Conservation (phyloP, 2,329 filamentous ascomycete species). For the Claviceps sp. region DNA sequence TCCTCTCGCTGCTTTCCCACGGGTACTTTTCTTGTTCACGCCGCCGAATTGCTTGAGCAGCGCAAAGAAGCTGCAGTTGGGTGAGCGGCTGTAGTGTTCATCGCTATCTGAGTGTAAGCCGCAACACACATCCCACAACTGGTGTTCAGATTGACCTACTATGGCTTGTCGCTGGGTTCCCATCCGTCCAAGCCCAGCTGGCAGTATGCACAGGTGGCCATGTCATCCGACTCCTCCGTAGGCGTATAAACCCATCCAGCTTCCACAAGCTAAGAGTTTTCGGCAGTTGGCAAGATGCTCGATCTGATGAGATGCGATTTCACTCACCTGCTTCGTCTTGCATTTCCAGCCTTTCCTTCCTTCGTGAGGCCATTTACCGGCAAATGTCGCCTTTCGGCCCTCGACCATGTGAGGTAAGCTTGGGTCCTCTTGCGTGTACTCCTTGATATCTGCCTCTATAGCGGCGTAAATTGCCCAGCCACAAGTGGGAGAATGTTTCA, state of each 20-base stretch:
- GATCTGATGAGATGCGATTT: no score
- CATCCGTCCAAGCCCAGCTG: constrained; percentile 81
- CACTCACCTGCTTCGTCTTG: constrained; percentile 67
- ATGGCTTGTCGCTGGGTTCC: constrained; percentile 84
- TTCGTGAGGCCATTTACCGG: constrained; percentile 79
- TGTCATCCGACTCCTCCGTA: constrained; percentile 68
- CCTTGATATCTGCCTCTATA: constrained; percentile 46
- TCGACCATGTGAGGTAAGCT: constrained; percentile 55
- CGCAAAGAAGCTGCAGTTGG: constrained; percentile 71
- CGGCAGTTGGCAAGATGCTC: constrained; percentile 3
- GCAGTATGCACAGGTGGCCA: constrained; percentile 86
- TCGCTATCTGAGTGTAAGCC: constrained; percentile 39
- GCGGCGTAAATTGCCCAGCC: constrained; percentile 70
- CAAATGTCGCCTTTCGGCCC: constrained; percentile 74
- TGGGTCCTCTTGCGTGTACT: constrained; percentile 60
- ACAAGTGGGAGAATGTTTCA: constrained; percentile 69
- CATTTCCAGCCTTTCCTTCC: constrained; percentile 78
- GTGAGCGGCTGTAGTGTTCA: constrained; percentile 70
- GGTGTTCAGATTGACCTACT: constrained; percentile 35
- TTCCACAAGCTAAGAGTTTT: constrained; percentile 56
- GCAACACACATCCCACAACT: not conserved
- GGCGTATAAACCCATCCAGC: constrained; percentile 93
- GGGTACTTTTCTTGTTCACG: constrained; percentile 40
- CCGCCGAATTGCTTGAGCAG: constrained; percentile 45
- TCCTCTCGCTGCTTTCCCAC: constrained; percentile 38